These are phyloP conservation scores for Hyphodiscus sp. DNA, from an alignment of 2,329 filamentous ascomycete species.

Conservation along the genomic window DNA sequence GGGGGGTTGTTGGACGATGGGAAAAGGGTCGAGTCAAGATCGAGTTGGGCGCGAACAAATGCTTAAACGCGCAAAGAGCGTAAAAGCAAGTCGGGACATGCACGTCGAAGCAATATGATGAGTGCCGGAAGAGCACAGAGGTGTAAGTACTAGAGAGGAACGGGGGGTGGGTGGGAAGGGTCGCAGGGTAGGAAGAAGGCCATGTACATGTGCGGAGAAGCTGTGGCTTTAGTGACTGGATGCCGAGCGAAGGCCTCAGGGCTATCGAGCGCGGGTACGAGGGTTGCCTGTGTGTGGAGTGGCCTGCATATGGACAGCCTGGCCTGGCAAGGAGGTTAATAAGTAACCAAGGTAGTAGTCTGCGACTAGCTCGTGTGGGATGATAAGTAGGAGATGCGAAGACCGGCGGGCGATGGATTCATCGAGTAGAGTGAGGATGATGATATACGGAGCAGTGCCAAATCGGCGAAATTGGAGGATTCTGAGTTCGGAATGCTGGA, in stretches of 20 bases:
- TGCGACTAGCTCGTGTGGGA: too few relatives aligned
- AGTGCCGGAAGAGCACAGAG: constrained; percentile 10
- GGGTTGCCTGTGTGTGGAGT: constrained; percentile 7
- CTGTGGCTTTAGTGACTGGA: constrained; percentile 21
- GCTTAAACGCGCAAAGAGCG: constrained; percentile 24
- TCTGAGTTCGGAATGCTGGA: too few relatives aligned
- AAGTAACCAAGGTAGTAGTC: too few relatives aligned
- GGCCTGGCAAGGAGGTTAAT: constrained; percentile 2
- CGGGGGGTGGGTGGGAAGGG: constrained; percentile 1
- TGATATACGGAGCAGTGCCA: too few relatives aligned
- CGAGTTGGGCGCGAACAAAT: constrained; percentile 17
- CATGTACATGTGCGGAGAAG: constrained; percentile 26
- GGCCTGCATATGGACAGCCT: constrained; percentile 8
- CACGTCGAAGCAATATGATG: constrained; percentile 6
- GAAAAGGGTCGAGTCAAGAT: constrained; percentile 11
- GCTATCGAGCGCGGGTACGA: constrained; percentile 15
- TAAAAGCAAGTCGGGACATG: constrained; percentile 22
- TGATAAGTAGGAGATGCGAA: not conserved
- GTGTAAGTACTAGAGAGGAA: constrained; percentile 5
- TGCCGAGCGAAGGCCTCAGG: constrained; percentile 18
- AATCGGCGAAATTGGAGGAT: constrained; percentile 1
- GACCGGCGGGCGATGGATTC: not conserved
- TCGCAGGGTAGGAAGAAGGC: constrained; percentile 6
- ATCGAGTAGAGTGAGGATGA: not conserved
- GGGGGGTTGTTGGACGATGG: constrained; percentile 15